phyloP scores from a whole-genome alignment of 352 stramenopile species.

The Globisporangium apiculatum region DNA sequence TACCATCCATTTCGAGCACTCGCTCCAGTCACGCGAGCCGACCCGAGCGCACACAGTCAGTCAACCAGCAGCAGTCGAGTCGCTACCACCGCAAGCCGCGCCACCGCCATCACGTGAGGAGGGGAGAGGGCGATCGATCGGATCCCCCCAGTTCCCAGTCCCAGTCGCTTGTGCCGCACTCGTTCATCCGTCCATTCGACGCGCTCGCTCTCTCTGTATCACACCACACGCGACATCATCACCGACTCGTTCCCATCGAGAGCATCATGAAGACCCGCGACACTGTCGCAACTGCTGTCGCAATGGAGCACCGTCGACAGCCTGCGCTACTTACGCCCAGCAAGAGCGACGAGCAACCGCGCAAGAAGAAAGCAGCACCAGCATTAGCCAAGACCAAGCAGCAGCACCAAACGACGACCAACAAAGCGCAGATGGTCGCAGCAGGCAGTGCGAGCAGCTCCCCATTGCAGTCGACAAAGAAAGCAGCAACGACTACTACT shows the following conservation, averaged over 20 bases:
- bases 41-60: neutral
- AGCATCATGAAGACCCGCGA: conserved; percentile 30
- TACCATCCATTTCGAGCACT: conserved; percentile 7
- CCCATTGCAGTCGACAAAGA: neutral
- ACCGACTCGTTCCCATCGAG: too few species aligned
- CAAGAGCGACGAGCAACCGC: conserved; percentile 21
- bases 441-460: neutral
- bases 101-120: neutral
- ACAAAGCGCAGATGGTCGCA: conserved; percentile 8
- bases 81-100: neutral
- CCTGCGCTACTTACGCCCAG: conserved; percentile 12
- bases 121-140: conserved; percentile 3
- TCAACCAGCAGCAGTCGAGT: conserved; percentile 2
- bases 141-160: neutral
- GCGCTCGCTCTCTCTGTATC: neutral
- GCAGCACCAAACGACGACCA: conserved; percentile 9
- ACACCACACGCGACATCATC: neutral
- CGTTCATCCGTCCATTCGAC: neutral
- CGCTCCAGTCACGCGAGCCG: neutral
- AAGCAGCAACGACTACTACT: conserved; percentile 1
- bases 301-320: conserved; percentile 34
- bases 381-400: neutral
- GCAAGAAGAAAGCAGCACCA: conserved; percentile 25
- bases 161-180: neutral
- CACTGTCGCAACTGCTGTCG: conserved; percentile 17